Percentiles rank a stretch among this genome's conserved stretches.
These are phyloP conservation scores for Phaeosphaeria sp. DNA, from an alignment of 2,329 filamentous ascomycete genomes.

Conservation along the genomic window DNA sequence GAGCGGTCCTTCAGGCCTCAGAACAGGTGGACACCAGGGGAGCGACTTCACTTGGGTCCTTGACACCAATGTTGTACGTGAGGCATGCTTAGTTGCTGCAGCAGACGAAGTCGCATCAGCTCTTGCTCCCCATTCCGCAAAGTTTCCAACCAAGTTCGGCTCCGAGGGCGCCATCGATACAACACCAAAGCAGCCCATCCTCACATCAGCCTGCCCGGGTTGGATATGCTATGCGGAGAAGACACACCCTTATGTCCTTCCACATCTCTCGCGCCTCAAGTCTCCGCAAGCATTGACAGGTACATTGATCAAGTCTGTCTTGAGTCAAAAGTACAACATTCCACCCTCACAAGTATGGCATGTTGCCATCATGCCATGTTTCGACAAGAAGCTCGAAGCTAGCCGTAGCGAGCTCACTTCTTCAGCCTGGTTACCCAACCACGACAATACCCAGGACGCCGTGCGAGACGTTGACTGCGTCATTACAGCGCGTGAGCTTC, in stretches of 20 bases:
- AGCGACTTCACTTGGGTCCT: conserved; percentile 89
- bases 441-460: conserved; percentile 28
- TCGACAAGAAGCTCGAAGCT: conserved; percentile 98
- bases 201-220: conserved; percentile 91
- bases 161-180: conserved; percentile 49
- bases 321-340: conserved; percentile 76
- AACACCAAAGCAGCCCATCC: conserved; percentile 67
- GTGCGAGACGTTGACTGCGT: conserved; percentile 96
- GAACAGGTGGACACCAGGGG: conserved; percentile 71
- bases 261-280: conserved; percentile 88
- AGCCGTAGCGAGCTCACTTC: conserved; percentile 92
- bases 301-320: conserved; percentile 84
- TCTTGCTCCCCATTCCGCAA: conserved; percentile 34
- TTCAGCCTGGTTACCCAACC: conserved; percentile 66
- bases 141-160: conserved; percentile 29
- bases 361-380: conserved; percentile 95
- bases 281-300: conserved; percentile 93
- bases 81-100: conserved; percentile 75
- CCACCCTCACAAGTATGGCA: conserved; percentile 88
- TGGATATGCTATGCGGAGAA: conserved; percentile 99
- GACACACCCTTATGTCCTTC: conserved; percentile 91
- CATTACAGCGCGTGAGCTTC: conserved; percentile 92
- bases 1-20: conserved; percentile 71
- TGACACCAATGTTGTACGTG: conserved; percentile 84
- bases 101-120: conserved; percentile 55